Base-by-base conservation (phyloP, 1,284 basidiomycete species). In the Sporisorium iseilematis-ciliati region DNA sequence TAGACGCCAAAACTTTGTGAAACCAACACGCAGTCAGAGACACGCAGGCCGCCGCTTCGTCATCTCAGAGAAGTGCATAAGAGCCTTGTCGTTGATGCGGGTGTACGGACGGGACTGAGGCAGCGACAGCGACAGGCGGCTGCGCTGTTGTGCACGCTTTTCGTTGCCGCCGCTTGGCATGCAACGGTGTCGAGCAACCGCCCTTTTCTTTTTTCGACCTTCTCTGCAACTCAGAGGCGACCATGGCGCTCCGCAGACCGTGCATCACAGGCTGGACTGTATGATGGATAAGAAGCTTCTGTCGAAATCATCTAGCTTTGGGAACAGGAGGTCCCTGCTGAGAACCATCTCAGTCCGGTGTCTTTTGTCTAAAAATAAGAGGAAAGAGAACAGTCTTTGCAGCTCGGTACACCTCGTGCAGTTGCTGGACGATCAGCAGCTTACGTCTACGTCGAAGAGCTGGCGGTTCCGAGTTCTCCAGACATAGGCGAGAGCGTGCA, bases 11-110 rank as follows among this genome's bases (percentile, higher is more conserved):
- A 8, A 14, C 10, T 8, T 41, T 54, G 20, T 50, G 49, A 51
- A 58, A 51, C 49, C 57, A 59, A 52, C 57, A 59, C 48, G 35
- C 49, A 59, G 25, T 5, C 25, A 12, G 20, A 45, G 42, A 45
- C 55, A 48, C 21, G 11, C 21, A 26, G 26, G 3, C 14, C 43
- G 43, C 43, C 43, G 12, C 40, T 41, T 42, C 25, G 20, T 21
- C 16, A 49, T n/a, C 16, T 26, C 23, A 26, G 14, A 23, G 43
- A 46, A 12, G 43, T 26, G 41, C 41, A 21, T 18, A n/a, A 11
- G 43, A 14, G 43, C 12, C 43, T 14, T 26, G 43, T 25, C 43
- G 26, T 16, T 26, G 23, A 26, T 25, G 43, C 25, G 6, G 25
- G 21, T 5, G 25, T 46, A 25, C 23, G 43, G 23, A 20, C 16